Percentiles rank a stretch among this genome's conserved stretches.
These are phyloP conservation scores for Oryza meridionalis DNA, from an alignment of 176 grass and related monocot genomes.

Conservation along the genomic window DNA sequence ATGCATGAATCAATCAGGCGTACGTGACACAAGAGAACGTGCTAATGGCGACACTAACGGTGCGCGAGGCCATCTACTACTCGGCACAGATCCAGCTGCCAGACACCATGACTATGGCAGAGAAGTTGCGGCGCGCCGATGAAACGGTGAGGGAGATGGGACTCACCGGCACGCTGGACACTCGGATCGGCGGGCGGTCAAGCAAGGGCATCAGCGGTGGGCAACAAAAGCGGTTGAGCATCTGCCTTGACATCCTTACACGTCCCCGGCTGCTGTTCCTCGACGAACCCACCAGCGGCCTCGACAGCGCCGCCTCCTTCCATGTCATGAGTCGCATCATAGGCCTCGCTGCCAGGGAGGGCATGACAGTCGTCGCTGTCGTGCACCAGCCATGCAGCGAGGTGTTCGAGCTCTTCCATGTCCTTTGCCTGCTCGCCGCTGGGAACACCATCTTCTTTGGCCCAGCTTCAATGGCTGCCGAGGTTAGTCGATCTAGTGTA, in stretches of 20 bases:
- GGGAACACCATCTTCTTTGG: conserved; percentile 65
- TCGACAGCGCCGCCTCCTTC: too few species aligned
- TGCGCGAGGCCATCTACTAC: conserved; percentile 64
- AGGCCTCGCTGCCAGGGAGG: conserved; percentile 34
- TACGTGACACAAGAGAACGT: conserved; percentile 68
- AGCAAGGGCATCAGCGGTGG: conserved; percentile 71
- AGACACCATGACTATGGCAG: conserved; percentile 27
- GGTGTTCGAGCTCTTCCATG: conserved; percentile 67
- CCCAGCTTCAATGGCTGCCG: conserved; percentile 9
- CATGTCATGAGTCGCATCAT: too few species aligned
- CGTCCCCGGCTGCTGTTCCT: not conserved
- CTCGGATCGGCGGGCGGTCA: conserved; percentile 50
- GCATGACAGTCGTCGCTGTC: conserved; percentile 56
- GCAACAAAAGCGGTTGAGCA: conserved; percentile 58
- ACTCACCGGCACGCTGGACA: conserved; percentile 31
- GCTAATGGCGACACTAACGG: conserved; percentile 57
- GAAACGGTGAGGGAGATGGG: conserved; percentile 63
- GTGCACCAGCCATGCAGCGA: conserved; percentile 68
- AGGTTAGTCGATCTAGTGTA: conserved; percentile 20
- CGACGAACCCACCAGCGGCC: too few species aligned
- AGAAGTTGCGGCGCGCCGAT: conserved; percentile 50
- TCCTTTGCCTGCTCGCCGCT: conserved; percentile 57
- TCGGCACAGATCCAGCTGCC: conserved; percentile 67
- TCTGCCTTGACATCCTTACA: conserved; percentile 66
- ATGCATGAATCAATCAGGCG: conserved; percentile 25